A percentile compares a stretch with the other conserved stretches of the same genome.
Evolutionary conservation across 495 filamentous ascomycete species (phyloP).

Genomic region (Annulohypoxylon maeteangense): DNA sequence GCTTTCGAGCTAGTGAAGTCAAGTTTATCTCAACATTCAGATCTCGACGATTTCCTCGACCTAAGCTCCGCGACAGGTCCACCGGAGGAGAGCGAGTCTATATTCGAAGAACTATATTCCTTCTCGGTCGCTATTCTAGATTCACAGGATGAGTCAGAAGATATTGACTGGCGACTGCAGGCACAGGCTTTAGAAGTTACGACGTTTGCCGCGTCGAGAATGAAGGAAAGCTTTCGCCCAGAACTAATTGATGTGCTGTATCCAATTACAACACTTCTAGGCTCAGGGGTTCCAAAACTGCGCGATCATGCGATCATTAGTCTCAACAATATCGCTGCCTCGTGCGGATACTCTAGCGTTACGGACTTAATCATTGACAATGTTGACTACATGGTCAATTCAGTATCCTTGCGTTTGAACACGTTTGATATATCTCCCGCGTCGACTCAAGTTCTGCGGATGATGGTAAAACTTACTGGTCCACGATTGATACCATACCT

Average conservation of each 20-base stretch:
- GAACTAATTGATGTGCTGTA: slow-evolving; percentile 94
- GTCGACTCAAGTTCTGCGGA: slow-evolving; percentile 87
- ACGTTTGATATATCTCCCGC: slow-evolving; percentile 91
- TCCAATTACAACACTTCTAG: slow-evolving; percentile 86
- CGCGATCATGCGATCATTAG: slow-evolving; percentile 85
- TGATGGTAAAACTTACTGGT: slow-evolving; percentile 93
- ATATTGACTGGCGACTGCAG: slow-evolving; percentile 73
- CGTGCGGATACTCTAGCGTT: slow-evolving; percentile 79
- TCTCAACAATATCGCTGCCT: slow-evolving; percentile 77
- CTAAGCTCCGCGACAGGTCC: slow-evolving; percentile 52
- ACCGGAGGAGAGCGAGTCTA: slow-evolving; percentile 59
- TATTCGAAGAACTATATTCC: slow-evolving; percentile 83
- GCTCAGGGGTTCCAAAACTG: slow-evolving; percentile 72
- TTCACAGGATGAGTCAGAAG: slow-evolving; percentile 59
- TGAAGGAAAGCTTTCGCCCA: slow-evolving; percentile 74
- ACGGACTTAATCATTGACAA: slow-evolving; percentile 88
- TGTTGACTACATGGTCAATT: slow-evolving; percentile 96
- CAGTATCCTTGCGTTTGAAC: slow-evolving; percentile 87
- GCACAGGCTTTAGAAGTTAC: slow-evolving; percentile 80
- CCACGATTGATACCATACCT: slow-evolving; percentile 84
- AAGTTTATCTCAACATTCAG: slow-evolving; percentile 57
- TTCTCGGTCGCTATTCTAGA: slow-evolving; percentile 74
- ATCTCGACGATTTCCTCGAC: slow-evolving; percentile 75
- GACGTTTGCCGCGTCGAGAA: slow-evolving; percentile 74
- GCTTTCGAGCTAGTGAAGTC: slow-evolving; percentile 74